Conservation (phyloP, 1,284 basidiomycete species). For the Ceratobasidium sp. region DNA sequence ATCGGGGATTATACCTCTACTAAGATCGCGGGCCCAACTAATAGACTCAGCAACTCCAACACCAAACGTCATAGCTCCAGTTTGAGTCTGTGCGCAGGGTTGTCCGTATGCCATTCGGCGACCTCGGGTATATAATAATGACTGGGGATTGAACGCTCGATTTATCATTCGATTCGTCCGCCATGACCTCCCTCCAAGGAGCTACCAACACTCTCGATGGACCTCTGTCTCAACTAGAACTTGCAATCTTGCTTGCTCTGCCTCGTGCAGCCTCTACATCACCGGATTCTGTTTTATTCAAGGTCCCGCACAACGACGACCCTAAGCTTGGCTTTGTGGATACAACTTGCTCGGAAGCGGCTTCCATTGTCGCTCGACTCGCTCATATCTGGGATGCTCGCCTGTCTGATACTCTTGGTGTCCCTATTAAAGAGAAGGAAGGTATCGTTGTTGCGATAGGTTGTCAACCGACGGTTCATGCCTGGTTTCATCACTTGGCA, state of each 20-base stretch:
- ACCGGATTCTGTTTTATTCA: not conserved
- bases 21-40: no score
- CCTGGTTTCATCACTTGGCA: conserved; percentile 5
- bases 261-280: not conserved
- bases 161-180: no score
- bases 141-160: no score
- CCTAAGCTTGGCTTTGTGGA: not conserved
- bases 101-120: no score
- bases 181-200: no score
- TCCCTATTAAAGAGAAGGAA: no score
- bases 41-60: no score
- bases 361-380: conserved; percentile 1
- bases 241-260: not conserved
- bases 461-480: not conserved
- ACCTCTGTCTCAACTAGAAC: conserved; percentile 1
- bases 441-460: not conserved
- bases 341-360: not conserved
- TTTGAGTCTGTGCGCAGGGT: no score
- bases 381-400: not conserved
- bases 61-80: no score
- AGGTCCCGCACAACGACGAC: not conserved
- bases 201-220: not conserved
- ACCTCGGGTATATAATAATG: no score
- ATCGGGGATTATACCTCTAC: no score
- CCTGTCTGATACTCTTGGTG: not conserved